Evolutionary conservation across 1,284 basidiomycete genomes (phyloP).

Genomic region (Ceratobasidium sp.): DNA sequence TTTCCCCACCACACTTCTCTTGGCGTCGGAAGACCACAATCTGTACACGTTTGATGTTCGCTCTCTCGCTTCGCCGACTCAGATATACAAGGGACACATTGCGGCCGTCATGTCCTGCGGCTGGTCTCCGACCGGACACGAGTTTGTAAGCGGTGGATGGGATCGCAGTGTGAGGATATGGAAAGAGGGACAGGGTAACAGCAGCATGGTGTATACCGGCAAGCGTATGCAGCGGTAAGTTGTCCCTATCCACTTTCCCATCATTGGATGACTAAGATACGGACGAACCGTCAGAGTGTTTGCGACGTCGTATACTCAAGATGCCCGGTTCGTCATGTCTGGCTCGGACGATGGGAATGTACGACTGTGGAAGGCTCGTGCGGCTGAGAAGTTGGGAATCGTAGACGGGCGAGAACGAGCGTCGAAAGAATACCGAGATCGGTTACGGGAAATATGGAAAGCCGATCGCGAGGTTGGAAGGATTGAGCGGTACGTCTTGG

Average conservation of each 20-base stretch:
- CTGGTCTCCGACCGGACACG: conserved; percentile 94
- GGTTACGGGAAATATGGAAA: conserved; percentile 89
- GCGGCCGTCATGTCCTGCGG: conserved; percentile 94
- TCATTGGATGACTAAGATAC: neutral
- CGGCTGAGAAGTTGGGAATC: conserved; percentile 91
- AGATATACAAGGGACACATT: conserved; percentile 98
- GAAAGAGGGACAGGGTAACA: conserved; percentile 85
- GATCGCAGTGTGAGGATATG: conserved; percentile 95
- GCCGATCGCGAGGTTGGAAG: conserved; percentile 82
- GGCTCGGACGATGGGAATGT: conserved; percentile 98
- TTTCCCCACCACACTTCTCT: conserved; percentile 87
- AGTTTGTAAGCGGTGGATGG: conserved; percentile 96
- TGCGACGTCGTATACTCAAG: conserved; percentile 78
- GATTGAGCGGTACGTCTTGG: conserved; percentile 71
- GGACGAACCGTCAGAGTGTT: conserved; percentile 51
- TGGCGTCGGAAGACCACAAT: conserved; percentile 98
- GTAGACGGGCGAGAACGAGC: conserved; percentile 92
- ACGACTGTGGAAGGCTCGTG: conserved; percentile 94
- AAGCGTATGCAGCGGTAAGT: conserved; percentile 96
- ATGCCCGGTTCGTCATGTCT: conserved; percentile 90
- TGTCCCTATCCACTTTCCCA: conserved; percentile 40
- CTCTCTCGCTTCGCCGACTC: conserved; percentile 80
- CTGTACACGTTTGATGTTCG: conserved; percentile 98
- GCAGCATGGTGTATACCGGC: conserved; percentile 94
- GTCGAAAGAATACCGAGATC: conserved; percentile 91